Evolutionary conservation across 2,329 filamentous ascomycete species (phyloP).

Genomic region (Lachnellula occidentalis): DNA sequence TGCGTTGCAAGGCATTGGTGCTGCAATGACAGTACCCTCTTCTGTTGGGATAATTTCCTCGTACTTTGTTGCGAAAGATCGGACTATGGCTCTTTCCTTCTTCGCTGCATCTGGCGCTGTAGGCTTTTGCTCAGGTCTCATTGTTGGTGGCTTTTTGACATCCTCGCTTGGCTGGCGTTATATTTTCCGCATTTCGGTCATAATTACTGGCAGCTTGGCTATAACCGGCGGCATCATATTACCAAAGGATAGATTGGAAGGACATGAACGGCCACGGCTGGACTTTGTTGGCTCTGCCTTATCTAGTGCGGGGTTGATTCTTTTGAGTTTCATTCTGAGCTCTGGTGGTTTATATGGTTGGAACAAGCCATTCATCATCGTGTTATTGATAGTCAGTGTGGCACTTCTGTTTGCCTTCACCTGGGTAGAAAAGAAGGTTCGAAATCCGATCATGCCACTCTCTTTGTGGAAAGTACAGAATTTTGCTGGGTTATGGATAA

Average conservation of each 20-base stretch:
- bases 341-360: constrained; percentile 42
- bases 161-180: constrained; percentile 36
- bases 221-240: constrained; percentile 33
- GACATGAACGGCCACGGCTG: constrained; percentile 32
- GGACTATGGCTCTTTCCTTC: constrained; percentile 35
- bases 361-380: constrained; percentile 40
- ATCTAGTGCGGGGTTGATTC: constrained; percentile 38
- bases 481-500: constrained; percentile 39
- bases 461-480: constrained; percentile 41
- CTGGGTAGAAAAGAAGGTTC: constrained; percentile 38
- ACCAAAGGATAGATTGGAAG: constrained; percentile 34
- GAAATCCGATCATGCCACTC: constrained; percentile 41
- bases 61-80: constrained; percentile 35
- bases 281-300: constrained; percentile 38
- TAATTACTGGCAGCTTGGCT: constrained; percentile 30
- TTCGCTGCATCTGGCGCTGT: constrained; percentile 36
- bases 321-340: constrained; percentile 40
- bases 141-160: constrained; percentile 36
- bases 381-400: constrained; percentile 35
- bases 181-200: constrained; percentile 34
- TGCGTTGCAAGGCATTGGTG: constrained; percentile 41
- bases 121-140: constrained; percentile 36
- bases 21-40: constrained; percentile 42
- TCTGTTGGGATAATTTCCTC: constrained; percentile 41
- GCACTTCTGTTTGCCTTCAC: constrained; percentile 35